A percentile compares a stretch with the other conserved stretches of the same genome.
Evolutionary conservation across 257 asterid genomes (phyloP).

Genomic region (Schizonepeta tenuifolia): DNA sequence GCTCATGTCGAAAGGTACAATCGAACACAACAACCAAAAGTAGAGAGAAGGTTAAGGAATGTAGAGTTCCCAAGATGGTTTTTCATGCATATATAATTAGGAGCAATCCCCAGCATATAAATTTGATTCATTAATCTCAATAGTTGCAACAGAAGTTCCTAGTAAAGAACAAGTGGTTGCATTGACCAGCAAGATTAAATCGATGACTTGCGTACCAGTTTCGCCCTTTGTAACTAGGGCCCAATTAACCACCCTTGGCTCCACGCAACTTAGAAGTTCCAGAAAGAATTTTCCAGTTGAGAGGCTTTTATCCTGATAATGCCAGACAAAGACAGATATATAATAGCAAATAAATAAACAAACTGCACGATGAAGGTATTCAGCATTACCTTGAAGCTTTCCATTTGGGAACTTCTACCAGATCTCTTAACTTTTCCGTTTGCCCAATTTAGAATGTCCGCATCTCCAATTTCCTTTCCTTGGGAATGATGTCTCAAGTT

Average conservation of each 20-base stretch:
- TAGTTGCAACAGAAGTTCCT: slow-evolving; percentile 1
- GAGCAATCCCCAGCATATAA: neutral
- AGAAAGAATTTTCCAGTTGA: slow-evolving; percentile 80
- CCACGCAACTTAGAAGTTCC: slow-evolving; percentile 78
- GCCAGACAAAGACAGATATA: neutral
- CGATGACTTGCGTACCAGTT: slow-evolving; percentile 55
- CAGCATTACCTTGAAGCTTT: slow-evolving; percentile 77
- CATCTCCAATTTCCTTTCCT: slow-evolving; percentile 38
- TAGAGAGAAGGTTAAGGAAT: neutral
- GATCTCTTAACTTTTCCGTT: slow-evolving; percentile 62
- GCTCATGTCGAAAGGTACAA: neutral
- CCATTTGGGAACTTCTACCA: slow-evolving; percentile 69
- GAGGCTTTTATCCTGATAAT: slow-evolving; percentile 51
- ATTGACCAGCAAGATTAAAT: neutral
- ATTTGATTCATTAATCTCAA: neutral
- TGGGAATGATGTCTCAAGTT: slow-evolving; percentile 39
- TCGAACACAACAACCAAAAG: neutral
- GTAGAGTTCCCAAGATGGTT: slow-evolving; percentile 4
- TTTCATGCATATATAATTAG: neutral
- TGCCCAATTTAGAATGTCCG: slow-evolving; percentile 40
- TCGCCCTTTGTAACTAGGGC: slow-evolving; percentile 87
- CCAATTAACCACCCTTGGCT: slow-evolving; percentile 94
- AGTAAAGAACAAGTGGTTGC: neutral
- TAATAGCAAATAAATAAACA: neutral
- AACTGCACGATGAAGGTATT: neutral